Evolutionary conservation across 1,284 basidiomycete genomes (phyloP).

Genomic region (Naganishia sp.): DNA sequence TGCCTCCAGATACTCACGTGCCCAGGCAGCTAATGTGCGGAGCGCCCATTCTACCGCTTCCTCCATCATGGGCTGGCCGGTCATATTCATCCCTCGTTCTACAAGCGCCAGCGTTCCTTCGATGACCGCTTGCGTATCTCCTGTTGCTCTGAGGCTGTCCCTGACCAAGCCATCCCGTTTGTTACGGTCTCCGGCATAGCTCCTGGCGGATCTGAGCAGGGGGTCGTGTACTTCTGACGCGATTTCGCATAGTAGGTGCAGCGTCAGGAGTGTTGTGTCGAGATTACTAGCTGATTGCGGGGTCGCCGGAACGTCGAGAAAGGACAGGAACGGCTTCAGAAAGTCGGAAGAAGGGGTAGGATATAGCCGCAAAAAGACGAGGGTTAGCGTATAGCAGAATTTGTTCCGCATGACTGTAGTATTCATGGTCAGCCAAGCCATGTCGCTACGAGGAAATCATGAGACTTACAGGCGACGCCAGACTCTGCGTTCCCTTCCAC

Average conservation of each 20-base stretch:
- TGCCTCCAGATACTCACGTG: slow-evolving; percentile 65
- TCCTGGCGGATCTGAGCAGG: slow-evolving; percentile 78
- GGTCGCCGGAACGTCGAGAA: slow-evolving; percentile 49
- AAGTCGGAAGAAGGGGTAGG: slow-evolving; percentile 48
- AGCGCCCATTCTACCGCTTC: slow-evolving; percentile 88
- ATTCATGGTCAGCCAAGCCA: neutral
- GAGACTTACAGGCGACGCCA: slow-evolving; percentile 48
- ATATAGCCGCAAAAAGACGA: slow-evolving; percentile 83
- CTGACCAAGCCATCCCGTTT: slow-evolving; percentile 77
- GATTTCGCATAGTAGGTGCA: slow-evolving; percentile 85
- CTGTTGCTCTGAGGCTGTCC: slow-evolving; percentile 78
- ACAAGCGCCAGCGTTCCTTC: slow-evolving; percentile 83
- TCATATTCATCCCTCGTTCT: slow-evolving; percentile 66
- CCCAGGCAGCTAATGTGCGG: slow-evolving; percentile 88
- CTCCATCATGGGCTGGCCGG: slow-evolving; percentile 60
- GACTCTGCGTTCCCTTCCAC: slow-evolving; percentile 53
- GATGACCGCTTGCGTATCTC: slow-evolving; percentile 84
- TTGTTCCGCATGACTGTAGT: slow-evolving; percentile 70
- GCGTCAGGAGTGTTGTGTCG: slow-evolving; percentile 78
- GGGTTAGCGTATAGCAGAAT: slow-evolving; percentile 92
- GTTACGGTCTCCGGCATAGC: slow-evolving; percentile 69
- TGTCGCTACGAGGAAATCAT: neutral
- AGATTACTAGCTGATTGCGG: slow-evolving; percentile 58
- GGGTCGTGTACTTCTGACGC: slow-evolving; percentile 90
- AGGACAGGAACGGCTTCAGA: slow-evolving; percentile 55